phyloP scores from a whole-genome alignment of 495 filamentous ascomycete species.

The Barbatosphaeria neglecta region DNA sequence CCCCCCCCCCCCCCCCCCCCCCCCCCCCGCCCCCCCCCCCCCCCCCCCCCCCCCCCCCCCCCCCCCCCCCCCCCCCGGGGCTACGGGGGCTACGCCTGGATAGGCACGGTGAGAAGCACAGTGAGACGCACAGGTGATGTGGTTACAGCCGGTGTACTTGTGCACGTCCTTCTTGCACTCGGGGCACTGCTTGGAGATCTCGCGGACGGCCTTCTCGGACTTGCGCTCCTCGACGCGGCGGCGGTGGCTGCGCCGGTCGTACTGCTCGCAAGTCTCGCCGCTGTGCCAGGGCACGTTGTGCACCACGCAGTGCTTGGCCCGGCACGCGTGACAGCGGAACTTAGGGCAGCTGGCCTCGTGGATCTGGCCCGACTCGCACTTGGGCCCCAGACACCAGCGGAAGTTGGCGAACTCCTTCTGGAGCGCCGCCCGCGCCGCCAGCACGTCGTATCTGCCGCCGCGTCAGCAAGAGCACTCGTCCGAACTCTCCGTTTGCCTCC shows the following conservation, averaged over 20 bases:
- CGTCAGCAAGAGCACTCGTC: background rate
- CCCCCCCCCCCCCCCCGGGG: no score
- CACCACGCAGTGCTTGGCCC: conserved; percentile 22
- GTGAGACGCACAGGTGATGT: conserved; percentile 31
- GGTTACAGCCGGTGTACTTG: conserved; percentile 36
- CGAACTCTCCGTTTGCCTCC: background rate
- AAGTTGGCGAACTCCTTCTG: conserved; percentile 25
- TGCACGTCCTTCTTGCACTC: conserved; percentile 29
- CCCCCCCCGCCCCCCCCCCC: no score
- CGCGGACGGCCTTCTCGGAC: conserved; percentile 24
- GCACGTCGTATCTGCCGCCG: conserved; percentile 15
- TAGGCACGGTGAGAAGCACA: conserved; percentile 10
- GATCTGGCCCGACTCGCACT: conserved; percentile 34
- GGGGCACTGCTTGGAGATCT: conserved; percentile 31
- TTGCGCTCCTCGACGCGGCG: conserved; percentile 21
- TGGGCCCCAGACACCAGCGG: conserved; percentile 25
- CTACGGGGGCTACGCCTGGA: no score
- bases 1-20: no score
- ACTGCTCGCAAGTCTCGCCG: conserved; percentile 36
- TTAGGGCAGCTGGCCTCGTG: conserved; percentile 18
- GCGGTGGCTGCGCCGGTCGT: conserved; percentile 20
- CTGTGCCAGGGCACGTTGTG: conserved; percentile 38
- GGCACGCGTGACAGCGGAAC: conserved; percentile 29
- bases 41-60: no score
- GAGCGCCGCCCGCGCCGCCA: conserved; percentile 13